Conservation (phyloP, 495 filamentous ascomycete genomes). For the Hypoxylon lienhwacheense region DNA sequence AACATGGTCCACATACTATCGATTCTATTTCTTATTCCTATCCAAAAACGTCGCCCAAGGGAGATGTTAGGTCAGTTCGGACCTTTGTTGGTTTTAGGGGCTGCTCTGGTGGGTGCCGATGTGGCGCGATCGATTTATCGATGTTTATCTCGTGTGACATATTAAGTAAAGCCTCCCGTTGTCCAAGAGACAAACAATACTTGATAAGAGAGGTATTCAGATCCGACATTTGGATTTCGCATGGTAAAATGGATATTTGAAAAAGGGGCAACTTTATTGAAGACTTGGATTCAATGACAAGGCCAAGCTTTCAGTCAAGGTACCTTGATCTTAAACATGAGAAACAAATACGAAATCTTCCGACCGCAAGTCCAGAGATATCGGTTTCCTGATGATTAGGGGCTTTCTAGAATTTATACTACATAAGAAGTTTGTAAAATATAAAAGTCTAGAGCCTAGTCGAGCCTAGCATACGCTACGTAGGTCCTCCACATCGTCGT, state of each 20-base stretch:
- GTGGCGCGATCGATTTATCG: constrained; percentile 15
- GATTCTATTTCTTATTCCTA: constrained; percentile 15
- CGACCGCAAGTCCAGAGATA: background rate
- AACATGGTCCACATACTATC: constrained; percentile 29
- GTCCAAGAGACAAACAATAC: background rate
- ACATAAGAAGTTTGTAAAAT: too few species aligned
- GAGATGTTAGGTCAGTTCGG: constrained; percentile 13
- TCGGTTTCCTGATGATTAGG: constrained; percentile 12
- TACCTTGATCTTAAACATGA: too few species aligned
- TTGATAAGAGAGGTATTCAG: background rate
- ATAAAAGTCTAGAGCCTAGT: constrained; percentile 16
- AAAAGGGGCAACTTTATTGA: background rate
- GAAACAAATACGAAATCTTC: too few species aligned
- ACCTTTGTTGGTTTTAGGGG: constrained; percentile 8
- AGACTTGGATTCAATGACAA: constrained; percentile 1
- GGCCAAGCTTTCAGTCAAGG: too few species aligned
- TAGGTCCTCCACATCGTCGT: constrained; percentile 17
- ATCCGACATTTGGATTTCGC: constrained; percentile 1
- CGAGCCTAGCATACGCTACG: too few species aligned
- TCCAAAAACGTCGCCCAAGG: constrained; percentile 14
- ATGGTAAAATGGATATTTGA: constrained; percentile 5
- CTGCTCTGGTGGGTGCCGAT: background rate
- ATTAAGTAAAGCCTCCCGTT: background rate
- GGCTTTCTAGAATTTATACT: constrained; percentile 2
- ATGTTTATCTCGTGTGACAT: too few species aligned